Base-by-base conservation (phyloP, 2,329 filamentous ascomycete species). In the Trichoderma harzianum region DNA sequence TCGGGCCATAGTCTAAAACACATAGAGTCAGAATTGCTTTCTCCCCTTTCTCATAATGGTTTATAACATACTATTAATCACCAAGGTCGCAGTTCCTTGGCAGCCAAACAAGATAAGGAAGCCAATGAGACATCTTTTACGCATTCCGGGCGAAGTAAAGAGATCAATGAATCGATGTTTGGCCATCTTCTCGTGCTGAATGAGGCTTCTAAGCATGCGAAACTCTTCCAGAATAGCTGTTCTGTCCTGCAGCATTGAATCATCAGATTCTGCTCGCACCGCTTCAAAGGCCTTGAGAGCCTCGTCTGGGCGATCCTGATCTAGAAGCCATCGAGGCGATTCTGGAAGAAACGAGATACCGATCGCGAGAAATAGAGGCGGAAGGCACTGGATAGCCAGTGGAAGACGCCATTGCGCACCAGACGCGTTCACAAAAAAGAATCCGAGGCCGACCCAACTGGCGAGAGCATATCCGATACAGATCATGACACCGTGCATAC, bases 401-500 rank as follows among this genome's bases (percentile, higher is more conserved):
- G 47, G 53, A 7, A 67, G 64, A 16, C 64, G 64, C 64, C 64
- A 67, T 18, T 67, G 64, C 10, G 53, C 53, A 11, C 47, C 64
- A 26, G 64, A 57, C 3, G 47, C 53, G 14, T 67, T 67, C 43
- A 55, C 64, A 57, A 67, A 67, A 5, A 57, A 67, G 32, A 67
- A 55, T 3, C 28, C 64, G 18, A 55, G 24, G 53, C 47, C 64
- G 53, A 57, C 53, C 47, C 53, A 67, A 14, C 30, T 30, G 10
- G 64, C 64, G 24, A 57, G 47, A 16, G 53, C 51, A 24, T 67
- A 67, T 26, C 64, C 64, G 21, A 57, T 39, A 14, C 47, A 55
- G 16, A 67, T 57, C 64, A 67, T 67, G 64, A 67, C 47, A 26
- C 64, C 64, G 30, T 67, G 64, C 14, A 57, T 55, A n/a, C 64